Evolutionary conservation across 1,139 yeast species (phyloP).

Genomic region (Yarrowia galli): DNA sequence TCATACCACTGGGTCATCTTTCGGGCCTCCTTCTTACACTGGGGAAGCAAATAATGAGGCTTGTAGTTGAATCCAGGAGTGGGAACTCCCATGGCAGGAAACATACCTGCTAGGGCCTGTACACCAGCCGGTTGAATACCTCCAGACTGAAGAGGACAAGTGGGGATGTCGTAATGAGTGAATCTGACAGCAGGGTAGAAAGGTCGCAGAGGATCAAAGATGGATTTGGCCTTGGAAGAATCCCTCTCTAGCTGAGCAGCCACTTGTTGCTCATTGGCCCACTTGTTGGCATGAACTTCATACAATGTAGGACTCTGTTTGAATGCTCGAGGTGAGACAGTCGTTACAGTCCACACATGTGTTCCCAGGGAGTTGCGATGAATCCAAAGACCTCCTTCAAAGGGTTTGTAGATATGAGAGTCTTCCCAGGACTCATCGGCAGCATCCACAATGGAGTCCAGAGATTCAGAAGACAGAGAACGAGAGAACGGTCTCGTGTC

Average conservation of each 20-base stretch:
- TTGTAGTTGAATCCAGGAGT: slow-evolving; percentile 3
- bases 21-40: slow-evolving; percentile 21
- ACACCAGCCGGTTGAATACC: slow-evolving; percentile 7
- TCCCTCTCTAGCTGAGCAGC: slow-evolving; percentile 18
- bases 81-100: slow-evolving; percentile 14
- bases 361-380: slow-evolving; percentile 31
- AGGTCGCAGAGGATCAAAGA: slow-evolving; percentile 3
- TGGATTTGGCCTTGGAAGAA: background rate
- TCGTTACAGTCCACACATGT: slow-evolving; percentile 23
- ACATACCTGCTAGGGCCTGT: slow-evolving; percentile 17
- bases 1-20: slow-evolving; percentile 25
- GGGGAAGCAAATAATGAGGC: slow-evolving; percentile 22
- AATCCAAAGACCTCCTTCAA: slow-evolving; percentile 29
- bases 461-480: background rate
- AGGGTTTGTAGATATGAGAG: slow-evolving; percentile 14
- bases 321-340: slow-evolving; percentile 17
- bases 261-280: slow-evolving; percentile 25
- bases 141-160: slow-evolving; percentile 26
- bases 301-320: slow-evolving; percentile 16
- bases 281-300: slow-evolving; percentile 30
- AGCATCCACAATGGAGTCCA: slow-evolving; percentile 18
- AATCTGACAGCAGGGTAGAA: slow-evolving; percentile 31
- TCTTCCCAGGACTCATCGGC: slow-evolving; percentile 26
- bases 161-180: slow-evolving; percentile 32
- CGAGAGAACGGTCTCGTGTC: background rate